Evolutionary conservation across 805 yeast genomes (phyloP), one percentile per base, ranked within the genome.

Genomic region (Blastobotrys parvus): DNA sequence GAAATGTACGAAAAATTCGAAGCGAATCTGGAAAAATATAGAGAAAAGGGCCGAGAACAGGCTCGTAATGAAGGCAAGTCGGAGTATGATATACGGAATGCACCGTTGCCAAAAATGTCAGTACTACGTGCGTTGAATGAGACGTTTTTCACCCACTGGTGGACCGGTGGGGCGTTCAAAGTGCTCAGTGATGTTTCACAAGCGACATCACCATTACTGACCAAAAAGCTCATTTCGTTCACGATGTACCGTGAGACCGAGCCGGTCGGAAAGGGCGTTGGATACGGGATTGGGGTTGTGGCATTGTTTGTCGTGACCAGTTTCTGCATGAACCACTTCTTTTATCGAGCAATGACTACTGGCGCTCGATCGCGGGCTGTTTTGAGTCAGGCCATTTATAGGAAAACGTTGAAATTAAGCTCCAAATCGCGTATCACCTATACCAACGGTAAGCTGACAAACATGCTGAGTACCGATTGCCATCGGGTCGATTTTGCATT

Each of bases 381-480:
- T 2, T 62, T 87, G 43, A 83, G 86, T 3, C 80, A 82, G 46
- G 78, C 82, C 5, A 68, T 85, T 17, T 69, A 83, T 46, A 75
- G 74, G 43, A 88, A 88, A 59, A 72, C 89, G 10, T 75, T 85
- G 51, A 67, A 58, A 43, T 65, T 87, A 13, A 74, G 78, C 45
- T 71, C 77, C 8, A 68, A 67, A 39, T 74, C 89, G 2, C 72
- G 72, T 42, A 72, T 73, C 49, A 67, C 72, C 46, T 84, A 64
- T 55, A 79, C 94, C 1, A 70, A 77, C 20, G 81, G 90, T 35
- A 77, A 74, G 46, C 72, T 88, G 44, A 84, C 94, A 23, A 78
- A 88, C 7, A 63, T 86, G 59, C 74, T 87, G 59, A 84, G 92
- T 48, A 79, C 94, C 2, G 96, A 88, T 58, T 66, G 87, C 31